A percentile compares a stretch with the other conserved stretches of the same genome.
Conservation (phyloP, 352 stramenopile species). For the Phytophthora europaea region DNA sequence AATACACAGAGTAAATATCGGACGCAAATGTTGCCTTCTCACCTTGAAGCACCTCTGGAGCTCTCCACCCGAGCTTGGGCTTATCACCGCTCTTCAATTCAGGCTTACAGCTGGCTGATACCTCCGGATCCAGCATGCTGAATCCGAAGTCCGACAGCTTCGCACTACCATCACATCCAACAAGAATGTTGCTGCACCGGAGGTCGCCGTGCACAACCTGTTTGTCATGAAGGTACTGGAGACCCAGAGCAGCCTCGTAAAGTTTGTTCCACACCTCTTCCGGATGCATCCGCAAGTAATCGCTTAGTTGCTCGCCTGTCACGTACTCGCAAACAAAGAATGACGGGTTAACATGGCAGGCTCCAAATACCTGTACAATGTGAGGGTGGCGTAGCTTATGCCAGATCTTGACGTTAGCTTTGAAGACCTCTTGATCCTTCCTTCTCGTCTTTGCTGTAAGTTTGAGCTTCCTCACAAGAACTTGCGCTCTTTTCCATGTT, state of each 20-base stretch:
- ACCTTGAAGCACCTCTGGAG: conserved; percentile 16
- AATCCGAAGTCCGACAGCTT: neutral
- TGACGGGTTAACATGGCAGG: conserved; percentile 1
- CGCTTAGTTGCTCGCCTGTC: neutral
- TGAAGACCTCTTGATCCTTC: neutral
- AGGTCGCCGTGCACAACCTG: conserved; percentile 7
- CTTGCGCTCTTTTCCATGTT: neutral
- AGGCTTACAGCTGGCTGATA: no score
- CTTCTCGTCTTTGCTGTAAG: neutral
- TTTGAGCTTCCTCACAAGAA: neutral
- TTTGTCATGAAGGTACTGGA: conserved; percentile 11
- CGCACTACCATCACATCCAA: neutral
- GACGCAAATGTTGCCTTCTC: conserved; percentile 12
- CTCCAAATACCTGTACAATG: conserved; percentile 13
- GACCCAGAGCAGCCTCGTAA: conserved; percentile 11
- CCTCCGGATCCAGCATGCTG: neutral
- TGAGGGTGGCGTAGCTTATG: conserved; percentile 14
- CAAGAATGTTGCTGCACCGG: conserved; percentile 1
- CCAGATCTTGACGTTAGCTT: conserved; percentile 10
- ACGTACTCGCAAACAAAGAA: conserved; percentile 25
- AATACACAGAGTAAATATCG: conserved; percentile 35
- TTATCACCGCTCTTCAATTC: neutral
- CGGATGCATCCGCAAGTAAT: conserved; percentile 5
- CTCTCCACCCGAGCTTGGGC: conserved; percentile 5
- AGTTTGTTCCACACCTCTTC: conserved; percentile 13